Conservation (phyloP, 768 basidiomycete genomes). For the Russula brevipes region DNA sequence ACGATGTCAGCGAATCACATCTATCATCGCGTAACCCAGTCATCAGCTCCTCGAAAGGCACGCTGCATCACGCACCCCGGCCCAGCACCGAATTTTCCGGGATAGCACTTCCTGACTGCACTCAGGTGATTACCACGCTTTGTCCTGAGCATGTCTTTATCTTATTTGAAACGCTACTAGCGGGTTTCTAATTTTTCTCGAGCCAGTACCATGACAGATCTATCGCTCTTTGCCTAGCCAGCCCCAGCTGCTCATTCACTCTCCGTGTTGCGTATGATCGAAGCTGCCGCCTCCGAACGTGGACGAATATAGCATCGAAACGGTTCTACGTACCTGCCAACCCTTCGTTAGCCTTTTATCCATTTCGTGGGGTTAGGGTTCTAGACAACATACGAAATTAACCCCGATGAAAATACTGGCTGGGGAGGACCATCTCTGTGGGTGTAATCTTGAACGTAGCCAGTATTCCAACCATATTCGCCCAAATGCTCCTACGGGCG, state of each 20-base stretch:
- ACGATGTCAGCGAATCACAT: too few species aligned
- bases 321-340: background rate
- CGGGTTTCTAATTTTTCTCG: too few species aligned
- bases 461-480: background rate
- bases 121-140: background rate
- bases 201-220: too few species aligned
- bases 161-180: too few species aligned
- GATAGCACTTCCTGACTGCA: background rate
- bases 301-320: background rate
- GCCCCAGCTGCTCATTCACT: background rate
- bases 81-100: background rate
- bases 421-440: background rate
- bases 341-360: background rate
- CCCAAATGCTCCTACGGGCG: background rate
- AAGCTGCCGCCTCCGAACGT: background rate
- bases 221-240: too few species aligned
- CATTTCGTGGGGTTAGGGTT: background rate
- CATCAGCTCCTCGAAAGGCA: too few species aligned
- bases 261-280: background rate
- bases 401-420: background rate
- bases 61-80: background rate
- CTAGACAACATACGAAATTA: background rate
- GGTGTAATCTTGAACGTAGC: background rate
- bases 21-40: too few species aligned
- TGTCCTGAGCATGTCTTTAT: background rate